phyloP scores from a whole-genome alignment of 441 rosid genomes.

The Erodium texanum region DNA sequence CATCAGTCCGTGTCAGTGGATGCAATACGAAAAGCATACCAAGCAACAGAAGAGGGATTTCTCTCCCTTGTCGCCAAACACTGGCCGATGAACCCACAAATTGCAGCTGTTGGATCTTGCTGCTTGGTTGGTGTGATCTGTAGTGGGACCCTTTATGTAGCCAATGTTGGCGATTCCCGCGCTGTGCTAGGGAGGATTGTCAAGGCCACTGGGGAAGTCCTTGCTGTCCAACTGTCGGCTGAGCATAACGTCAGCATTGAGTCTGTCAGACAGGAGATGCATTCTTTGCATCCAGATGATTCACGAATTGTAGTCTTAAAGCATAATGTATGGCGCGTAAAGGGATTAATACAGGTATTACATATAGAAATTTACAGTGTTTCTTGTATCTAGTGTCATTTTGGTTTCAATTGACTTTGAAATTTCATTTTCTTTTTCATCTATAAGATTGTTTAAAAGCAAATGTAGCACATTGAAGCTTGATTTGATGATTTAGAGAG shows the following conservation, averaged over 20 bases:
- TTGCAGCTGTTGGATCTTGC: slow-evolving; percentile 95
- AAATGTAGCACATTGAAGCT: not conserved
- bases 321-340: slow-evolving; percentile 93
- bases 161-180: slow-evolving; percentile 86
- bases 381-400: not conserved
- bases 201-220: slow-evolving; percentile 72
- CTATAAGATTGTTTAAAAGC: not conserved
- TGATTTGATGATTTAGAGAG: not conserved
- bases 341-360: slow-evolving; percentile 87
- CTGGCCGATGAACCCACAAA: slow-evolving; percentile 72
- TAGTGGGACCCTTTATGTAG: slow-evolving; percentile 68
- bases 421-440: not conserved
- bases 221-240: slow-evolving; percentile 68
- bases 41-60: slow-evolving; percentile 94
- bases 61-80: slow-evolving; percentile 60
- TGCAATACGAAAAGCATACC: slow-evolving; percentile 69
- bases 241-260: slow-evolving; percentile 83
- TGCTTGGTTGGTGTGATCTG: slow-evolving; percentile 78
- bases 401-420: not conserved
- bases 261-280: slow-evolving; percentile 77
- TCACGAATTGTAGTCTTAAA: slow-evolving; percentile 67
- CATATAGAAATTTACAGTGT: not conserved
- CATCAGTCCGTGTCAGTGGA: slow-evolving; percentile 73
- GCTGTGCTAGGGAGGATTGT: slow-evolving; percentile 81
- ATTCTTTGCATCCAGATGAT: slow-evolving; percentile 79